Evolutionary conservation across 129 eudicot genomes (phyloP), one percentile per base, ranked within the genome.

Genomic region (Smallanthus sonchifolius): DNA sequence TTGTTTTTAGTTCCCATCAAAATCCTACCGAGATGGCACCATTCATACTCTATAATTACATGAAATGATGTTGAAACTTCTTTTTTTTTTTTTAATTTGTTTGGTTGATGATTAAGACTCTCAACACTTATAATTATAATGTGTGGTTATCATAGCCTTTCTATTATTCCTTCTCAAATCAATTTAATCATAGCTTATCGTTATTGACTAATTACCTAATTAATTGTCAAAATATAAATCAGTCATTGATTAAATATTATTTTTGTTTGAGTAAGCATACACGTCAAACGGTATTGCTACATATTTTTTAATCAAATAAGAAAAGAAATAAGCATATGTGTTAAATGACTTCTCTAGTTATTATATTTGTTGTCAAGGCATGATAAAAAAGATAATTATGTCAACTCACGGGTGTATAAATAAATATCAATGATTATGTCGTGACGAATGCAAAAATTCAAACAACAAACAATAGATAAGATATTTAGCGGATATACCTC

Each of bases 101-200:
- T 78, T 78, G 67, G 73, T 78, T 28, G 39, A 71, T 40, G 77
- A 78, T 39, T 15, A 70, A 51, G 82, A 70, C 77, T 60, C 54
- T 51, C 35, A 24, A 39, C 47, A 60, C 67, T 49, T 70, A 37
- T 60, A 44, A 68, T 56, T 44, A 20, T 17, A 44, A 36, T 66
- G 43, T 69, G 42, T 60, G 75, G 42, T 66, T 34, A 52, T 66
- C 54, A 19, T 52, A 19, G 3, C 35, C 30, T 56, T 54, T 40
- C 20, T 72, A 14, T 13, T 54, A n/a, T 28, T 54, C 34, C 56
- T 60, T 60, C 34, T 49, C 6, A 70, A 48, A 51, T 70, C 48
- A 51, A 34, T 70, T 51, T 49, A 49, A 47, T 34, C n/a, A 7
- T 45, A n/a, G 14, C 2, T 52, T 16, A 16, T 52, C 2, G 24